Percentiles rank a stretch among this genome's conserved stretches.
These are phyloP conservation scores for Saccharomycopsis sp. DNA, from an alignment of 805 yeast genomes.

Conservation along the genomic window DNA sequence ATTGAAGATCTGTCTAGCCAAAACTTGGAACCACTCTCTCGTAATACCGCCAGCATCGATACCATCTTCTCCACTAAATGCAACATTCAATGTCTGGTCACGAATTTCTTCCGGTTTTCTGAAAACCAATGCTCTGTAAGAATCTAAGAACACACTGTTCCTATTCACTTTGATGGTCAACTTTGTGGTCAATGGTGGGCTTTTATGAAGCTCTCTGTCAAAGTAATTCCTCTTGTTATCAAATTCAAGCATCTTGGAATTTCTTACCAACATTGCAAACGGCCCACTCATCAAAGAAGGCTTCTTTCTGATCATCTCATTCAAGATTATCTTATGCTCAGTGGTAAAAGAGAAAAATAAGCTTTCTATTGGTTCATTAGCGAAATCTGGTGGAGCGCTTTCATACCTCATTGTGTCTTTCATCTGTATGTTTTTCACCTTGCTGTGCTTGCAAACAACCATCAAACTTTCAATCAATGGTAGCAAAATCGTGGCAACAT, in stretches of 20 bases:
- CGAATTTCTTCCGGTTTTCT: constrained; percentile 67
- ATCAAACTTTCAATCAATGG: constrained; percentile 87
- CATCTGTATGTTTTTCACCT: constrained; percentile 46
- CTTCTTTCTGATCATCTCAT: constrained; percentile 83
- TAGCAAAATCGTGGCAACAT: constrained; percentile 68
- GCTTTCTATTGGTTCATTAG: constrained; percentile 66
- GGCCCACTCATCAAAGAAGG: constrained; percentile 96
- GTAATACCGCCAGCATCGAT: constrained; percentile 98
- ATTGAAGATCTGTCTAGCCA: constrained; percentile 90
- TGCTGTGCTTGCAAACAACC: constrained; percentile 91
- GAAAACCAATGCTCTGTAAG: constrained; percentile 74
- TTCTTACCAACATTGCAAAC: constrained; percentile 77
- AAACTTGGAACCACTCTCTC: constrained; percentile 94
- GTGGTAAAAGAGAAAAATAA: constrained; percentile 82
- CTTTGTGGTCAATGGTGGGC: constrained; percentile 33
- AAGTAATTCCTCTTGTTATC: constrained; percentile 88
- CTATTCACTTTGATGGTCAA: constrained; percentile 66
- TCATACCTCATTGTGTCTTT: constrained; percentile 53
- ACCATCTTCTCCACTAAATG: constrained; percentile 91
- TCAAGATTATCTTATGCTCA: constrained; percentile 76
- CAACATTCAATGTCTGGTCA: constrained; percentile 62
- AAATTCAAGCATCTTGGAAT: constrained; percentile 84
- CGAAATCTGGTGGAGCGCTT: constrained; percentile 53
- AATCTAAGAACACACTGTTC: constrained; percentile 85
- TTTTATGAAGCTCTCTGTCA: constrained; percentile 58